Base-by-base conservation (phyloP, 805 yeast genomes). In the Lipomyces anomalus region DNA sequence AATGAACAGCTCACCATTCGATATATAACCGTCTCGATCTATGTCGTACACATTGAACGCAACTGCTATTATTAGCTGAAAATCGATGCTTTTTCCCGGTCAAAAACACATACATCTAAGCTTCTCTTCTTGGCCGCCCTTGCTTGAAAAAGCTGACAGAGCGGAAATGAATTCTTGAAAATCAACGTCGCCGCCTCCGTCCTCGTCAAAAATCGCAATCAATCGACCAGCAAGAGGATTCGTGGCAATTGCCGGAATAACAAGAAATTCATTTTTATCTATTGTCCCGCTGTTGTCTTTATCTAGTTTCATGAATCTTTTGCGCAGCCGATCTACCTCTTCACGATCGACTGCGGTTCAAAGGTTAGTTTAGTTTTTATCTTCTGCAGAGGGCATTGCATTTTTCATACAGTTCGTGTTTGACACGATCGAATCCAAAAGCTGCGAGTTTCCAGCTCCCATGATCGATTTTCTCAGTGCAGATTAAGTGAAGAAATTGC, bases 21-120 rank as follows among this genome's bases (percentile, higher is more conserved):
- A 89, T 30, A 92, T 86, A 62, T 61, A 88, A 0, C 98, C 98
- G 62, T 92, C 99, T 45, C 87, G 74, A 65, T 92, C 99, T 52
- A 92, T 87, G 62, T 92, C 99, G 61, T 92, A 92, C 17, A 92
- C 87, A 59, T 81, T 84, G 67, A 92, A 92, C 7, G 96, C 92
- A 69, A 94, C 13, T 17, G 18, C 20, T 21, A 1, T 16, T 16
- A 4, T n/a, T 13, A n/a, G n/a, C 13, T 11, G 29, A 7, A 1
- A 21, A 20, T 21, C 16, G 17, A 39, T 6, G 11, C 20, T 24
- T 6, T n/a, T n/a, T n/a, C n/a, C n/a, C n/a, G n/a, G n/a, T n/a
- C n/a, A n/a, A n/a, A n/a, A n/a, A n/a, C n/a, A n/a, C n/a, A n/a
- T 26, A 20, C 18, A 92, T 60, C 72, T 72, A 48, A 90, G 72